Evolutionary conservation across 2,329 filamentous ascomycete species (phyloP).

Genomic region (Cercospora sesami): DNA sequence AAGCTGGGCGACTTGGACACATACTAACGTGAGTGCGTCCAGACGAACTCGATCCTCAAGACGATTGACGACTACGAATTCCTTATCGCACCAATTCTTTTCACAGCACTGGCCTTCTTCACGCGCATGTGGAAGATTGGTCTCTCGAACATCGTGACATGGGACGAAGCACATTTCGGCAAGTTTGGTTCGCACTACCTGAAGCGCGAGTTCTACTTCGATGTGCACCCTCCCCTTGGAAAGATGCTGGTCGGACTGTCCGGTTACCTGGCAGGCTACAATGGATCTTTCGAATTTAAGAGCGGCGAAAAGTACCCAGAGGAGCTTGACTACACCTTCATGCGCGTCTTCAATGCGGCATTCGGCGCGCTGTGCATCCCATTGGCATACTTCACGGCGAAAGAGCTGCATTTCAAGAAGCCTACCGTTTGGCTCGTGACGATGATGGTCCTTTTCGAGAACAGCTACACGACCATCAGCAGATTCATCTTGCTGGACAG

Average conservation of each 20-base stretch:
- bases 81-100: constrained; percentile 63
- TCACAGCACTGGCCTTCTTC: constrained; percentile 64
- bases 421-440: constrained; percentile 93
- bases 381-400: constrained; percentile 91
- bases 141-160: constrained; percentile 69
- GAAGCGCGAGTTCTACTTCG: constrained; percentile 99
- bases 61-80: constrained; percentile 64
- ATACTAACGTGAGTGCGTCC: background rate
- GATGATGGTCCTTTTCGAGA: constrained; percentile 96
- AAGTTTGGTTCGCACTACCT: constrained; percentile 99
- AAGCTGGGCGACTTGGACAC: constrained; percentile 3
- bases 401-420: constrained; percentile 81
- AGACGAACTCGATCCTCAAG: constrained; percentile 58
- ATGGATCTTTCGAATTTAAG: constrained; percentile 99
- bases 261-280: constrained; percentile 94
- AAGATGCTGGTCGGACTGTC: constrained; percentile 98
- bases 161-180: constrained; percentile 80
- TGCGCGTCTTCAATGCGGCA: constrained; percentile 95
- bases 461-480: constrained; percentile 98
- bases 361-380: constrained; percentile 93
- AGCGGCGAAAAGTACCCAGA: constrained; percentile 93
- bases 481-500: constrained; percentile 97
- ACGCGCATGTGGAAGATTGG: constrained; percentile 69
- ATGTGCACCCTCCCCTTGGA: constrained; percentile 91
- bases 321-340: constrained; percentile 95